These are phyloP conservation scores for Collybia nuda DNA, from an alignment of 768 basidiomycete species.

Conservation along the genomic window DNA sequence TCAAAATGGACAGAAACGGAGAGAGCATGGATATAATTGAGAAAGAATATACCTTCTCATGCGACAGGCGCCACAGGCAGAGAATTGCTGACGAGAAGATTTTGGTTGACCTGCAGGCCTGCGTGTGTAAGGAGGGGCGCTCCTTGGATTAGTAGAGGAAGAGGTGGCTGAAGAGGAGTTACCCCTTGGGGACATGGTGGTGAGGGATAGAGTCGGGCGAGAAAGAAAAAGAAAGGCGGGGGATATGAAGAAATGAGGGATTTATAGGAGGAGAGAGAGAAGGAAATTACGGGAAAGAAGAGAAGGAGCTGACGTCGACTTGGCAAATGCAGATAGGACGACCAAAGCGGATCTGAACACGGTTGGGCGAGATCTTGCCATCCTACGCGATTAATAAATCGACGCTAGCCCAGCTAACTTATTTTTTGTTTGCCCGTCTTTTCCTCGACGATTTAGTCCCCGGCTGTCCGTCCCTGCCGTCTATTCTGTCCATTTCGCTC, in stretches of 20 bases:
- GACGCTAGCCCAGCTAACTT: conserved; percentile 5
- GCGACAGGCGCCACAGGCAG: conserved; percentile 92
- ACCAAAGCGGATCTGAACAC: conserved; percentile 41
- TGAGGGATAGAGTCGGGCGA: conserved; percentile 20
- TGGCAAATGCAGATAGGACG: conserved; percentile 33
- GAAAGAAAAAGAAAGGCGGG: conserved; percentile 3
- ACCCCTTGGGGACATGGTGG: conserved; percentile 59
- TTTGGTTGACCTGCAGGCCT: conserved; percentile 64
- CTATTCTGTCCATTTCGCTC: background rate
- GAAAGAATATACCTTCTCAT: conserved; percentile 65
- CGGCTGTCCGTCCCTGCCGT: too few species aligned
- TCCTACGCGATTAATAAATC: too few species aligned
- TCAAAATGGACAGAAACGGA: too few species aligned
- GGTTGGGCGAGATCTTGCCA: conserved; percentile 30
- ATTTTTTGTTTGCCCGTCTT: conserved; percentile 17
- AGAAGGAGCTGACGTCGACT: conserved; percentile 30
- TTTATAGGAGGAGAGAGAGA: conserved; percentile 34
- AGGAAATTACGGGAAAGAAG: conserved; percentile 28
- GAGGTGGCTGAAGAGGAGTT: conserved; percentile 35
- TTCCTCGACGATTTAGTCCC: conserved; percentile 29
- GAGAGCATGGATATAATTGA: conserved; percentile 1
- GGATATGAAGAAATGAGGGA: conserved; percentile 15
- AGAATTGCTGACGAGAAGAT: conserved; percentile 81
- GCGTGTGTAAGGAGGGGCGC: conserved; percentile 43
- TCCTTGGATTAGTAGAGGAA: conserved; percentile 32